A percentile compares a stretch with the other conserved stretches of the same genome.
Conservation (phyloP, 2,329 filamentous ascomycete genomes). For the Paraphoma sp. region DNA sequence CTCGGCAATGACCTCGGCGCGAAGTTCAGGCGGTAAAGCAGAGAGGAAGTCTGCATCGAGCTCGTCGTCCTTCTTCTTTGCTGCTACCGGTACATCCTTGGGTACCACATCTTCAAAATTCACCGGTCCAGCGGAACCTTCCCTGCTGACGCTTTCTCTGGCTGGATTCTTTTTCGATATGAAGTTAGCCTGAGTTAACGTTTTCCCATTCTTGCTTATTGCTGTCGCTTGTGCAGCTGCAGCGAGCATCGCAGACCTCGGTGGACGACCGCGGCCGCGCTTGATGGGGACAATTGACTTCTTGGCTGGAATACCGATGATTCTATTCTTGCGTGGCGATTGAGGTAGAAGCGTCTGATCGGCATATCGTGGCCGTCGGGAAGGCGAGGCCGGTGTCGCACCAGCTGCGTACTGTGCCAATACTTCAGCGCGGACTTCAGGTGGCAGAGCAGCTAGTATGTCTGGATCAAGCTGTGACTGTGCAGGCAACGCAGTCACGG, state of each 20-base stretch:
- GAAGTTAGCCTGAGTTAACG: constrained; percentile 76
- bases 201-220: constrained; percentile 35
- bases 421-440: constrained; percentile 84
- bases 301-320: constrained; percentile 57
- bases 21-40: constrained; percentile 76
- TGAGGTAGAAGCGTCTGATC: constrained; percentile 47
- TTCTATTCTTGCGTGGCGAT: constrained; percentile 59
- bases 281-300: constrained; percentile 66
- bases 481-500: constrained; percentile 56
- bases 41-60: constrained; percentile 72
- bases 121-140: constrained; percentile 14
- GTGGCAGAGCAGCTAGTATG: constrained; percentile 81
- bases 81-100: constrained; percentile 8
- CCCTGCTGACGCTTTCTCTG: constrained; percentile 15
- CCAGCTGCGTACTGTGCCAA: constrained; percentile 69
- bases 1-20: constrained; percentile 75
- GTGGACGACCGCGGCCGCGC: constrained; percentile 66
- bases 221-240: constrained; percentile 60
- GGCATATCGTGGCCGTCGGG: constrained; percentile 44
- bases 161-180: constrained; percentile 50
- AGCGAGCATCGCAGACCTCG: constrained; percentile 46
- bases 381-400: constrained; percentile 34
- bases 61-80: constrained; percentile 16
- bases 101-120: constrained; percentile 36
- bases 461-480: constrained; percentile 86